These are phyloP conservation scores for Amauroascus verrucosus DNA, from an alignment of 2,329 filamentous ascomycete genomes.

Conservation along the genomic window DNA sequence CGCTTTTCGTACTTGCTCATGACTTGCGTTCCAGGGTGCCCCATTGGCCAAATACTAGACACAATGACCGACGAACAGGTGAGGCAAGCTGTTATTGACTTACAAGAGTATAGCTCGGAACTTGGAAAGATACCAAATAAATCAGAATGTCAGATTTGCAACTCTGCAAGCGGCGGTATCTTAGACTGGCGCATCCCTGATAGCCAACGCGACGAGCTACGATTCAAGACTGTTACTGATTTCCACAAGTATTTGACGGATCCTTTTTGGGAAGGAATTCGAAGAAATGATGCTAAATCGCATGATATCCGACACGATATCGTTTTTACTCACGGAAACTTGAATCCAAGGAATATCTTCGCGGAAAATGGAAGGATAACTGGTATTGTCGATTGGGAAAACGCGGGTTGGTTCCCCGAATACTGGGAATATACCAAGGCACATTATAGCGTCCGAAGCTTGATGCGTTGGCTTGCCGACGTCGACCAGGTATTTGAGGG, in stretches of 20 bases:
- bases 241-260: slow-evolving; percentile 16
- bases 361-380: slow-evolving; percentile 20
- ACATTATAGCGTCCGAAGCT: slow-evolving; percentile 13
- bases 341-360: slow-evolving; percentile 24
- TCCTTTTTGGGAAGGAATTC: slow-evolving; percentile 13
- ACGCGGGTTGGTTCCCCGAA: slow-evolving; percentile 24
- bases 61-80: slow-evolving; percentile 16
- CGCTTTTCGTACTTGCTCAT: slow-evolving; percentile 14
- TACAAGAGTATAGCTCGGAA: slow-evolving; percentile 13
- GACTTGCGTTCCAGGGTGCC: slow-evolving; percentile 16
- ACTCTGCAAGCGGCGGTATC: slow-evolving; percentile 13
- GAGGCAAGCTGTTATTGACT: slow-evolving; percentile 11
- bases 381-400: slow-evolving; percentile 25
- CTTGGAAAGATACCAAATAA: slow-evolving; percentile 12
- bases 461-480: slow-evolving; percentile 16
- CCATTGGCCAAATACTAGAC: slow-evolving; percentile 12
- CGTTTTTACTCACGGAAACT: slow-evolving; percentile 24
- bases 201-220: slow-evolving; percentile 15
- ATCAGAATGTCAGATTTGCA: slow-evolving; percentile 13
- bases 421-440: slow-evolving; percentile 26
- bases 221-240: slow-evolving; percentile 14
- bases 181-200: slow-evolving; percentile 15
- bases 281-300: slow-evolving; percentile 9
- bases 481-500: slow-evolving; percentile 15
- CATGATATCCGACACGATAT: slow-evolving; percentile 18